phyloP scores from a whole-genome alignment of 2,329 filamentous ascomycete species.

The Diaporthe longicolla region DNA sequence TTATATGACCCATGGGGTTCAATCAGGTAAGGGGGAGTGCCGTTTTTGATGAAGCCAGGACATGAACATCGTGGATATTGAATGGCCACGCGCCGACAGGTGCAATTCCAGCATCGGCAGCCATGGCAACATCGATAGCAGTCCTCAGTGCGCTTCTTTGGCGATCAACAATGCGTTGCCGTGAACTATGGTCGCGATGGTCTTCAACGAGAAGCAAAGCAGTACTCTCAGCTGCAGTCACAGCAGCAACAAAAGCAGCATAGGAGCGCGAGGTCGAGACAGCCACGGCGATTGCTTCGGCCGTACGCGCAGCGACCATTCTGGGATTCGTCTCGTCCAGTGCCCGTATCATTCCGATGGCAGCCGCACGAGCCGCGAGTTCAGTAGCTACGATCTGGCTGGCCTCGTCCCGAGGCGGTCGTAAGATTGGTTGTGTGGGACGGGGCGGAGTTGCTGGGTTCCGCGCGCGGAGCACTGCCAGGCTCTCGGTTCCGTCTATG shows the following conservation, averaged over 20 bases:
- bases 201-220: background rate
- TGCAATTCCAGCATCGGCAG: background rate
- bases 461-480: background rate
- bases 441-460: background rate
- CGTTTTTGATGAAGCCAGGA: background rate
- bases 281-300: constrained; percentile 5
- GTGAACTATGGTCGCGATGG: background rate
- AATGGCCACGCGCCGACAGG: background rate
- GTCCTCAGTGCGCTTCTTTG: background rate
- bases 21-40: background rate
- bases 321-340: background rate
- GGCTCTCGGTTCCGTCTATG: background rate
- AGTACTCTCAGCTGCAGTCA: background rate
- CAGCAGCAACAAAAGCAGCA: constrained; percentile 8
- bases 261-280: constrained; percentile 1
- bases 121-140: background rate
- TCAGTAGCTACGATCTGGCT: background rate
- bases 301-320: background rate
- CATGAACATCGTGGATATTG: background rate
- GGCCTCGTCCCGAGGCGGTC: background rate
- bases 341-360: background rate
- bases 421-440: background rate
- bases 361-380: background rate
- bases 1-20: background rate
- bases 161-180: too few relatives aligned